Base-by-base conservation (phyloP, 1,139 yeast genomes). In the Sugiyamaella neomexicana region DNA sequence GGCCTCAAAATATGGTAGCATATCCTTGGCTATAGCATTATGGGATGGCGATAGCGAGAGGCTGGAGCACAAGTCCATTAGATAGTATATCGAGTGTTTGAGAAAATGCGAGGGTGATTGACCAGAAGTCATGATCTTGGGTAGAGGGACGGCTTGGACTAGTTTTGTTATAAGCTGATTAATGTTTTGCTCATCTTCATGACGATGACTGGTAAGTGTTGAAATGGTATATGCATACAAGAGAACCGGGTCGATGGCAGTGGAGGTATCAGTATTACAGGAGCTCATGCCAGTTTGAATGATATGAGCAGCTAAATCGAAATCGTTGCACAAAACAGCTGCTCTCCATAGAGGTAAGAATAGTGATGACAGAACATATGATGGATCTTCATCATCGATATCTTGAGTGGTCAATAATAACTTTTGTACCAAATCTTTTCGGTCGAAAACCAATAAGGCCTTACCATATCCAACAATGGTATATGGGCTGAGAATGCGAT, bases 261-360 rank as follows among this genome's bases (percentile, higher is more conserved):
- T 8, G 25, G 23, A 15, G n/a, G 13, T 34, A 29, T 29, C 12
- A 20, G 25, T 8, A 23, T 5, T n/a, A 12, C 38, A 25, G 20
- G 38, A 38, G 13, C 13, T 20, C 5, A 47, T 15, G 2, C 42
- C 49, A 16, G 49, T 23, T 2, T 34, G n/a, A 13, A 53, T 46
- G 6, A 57, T 23, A 31, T 36, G 12, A 5, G n/a, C 40, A 3
- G 59, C 50, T 5, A 55, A 36, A 8, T 51, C 53, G 41, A 17
- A 45, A 15, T 57, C 58, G 1, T 46, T 44, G 12, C 32, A 38
- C 6, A 50, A 54, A 7, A 57, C 47, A 15, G 51, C 47, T 10
- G 62, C 55, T 8, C 46, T 48, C 58, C 63, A 59, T 12, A 61
- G 51, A 5, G 63, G 62, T 3, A 60, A 34, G 23, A 52, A 57